Percentiles rank a stretch among this genome's conserved stretches.
Evolutionary conservation across 2,329 filamentous ascomycete genomes (phyloP).

Genomic region (Aspergillus sp.): DNA sequence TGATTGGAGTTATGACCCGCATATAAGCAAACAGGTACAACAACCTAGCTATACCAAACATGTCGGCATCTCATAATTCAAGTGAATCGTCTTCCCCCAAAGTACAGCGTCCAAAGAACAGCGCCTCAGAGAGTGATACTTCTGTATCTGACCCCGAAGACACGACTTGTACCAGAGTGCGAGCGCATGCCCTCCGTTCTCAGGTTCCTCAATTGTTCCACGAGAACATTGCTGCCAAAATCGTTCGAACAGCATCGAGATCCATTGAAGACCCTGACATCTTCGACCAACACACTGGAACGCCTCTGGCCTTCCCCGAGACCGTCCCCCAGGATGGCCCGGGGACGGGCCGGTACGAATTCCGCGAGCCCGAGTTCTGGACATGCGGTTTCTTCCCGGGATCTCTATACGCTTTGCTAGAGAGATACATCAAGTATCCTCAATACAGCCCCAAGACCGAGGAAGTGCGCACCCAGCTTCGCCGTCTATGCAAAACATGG

Average conservation of each 20-base stretch:
- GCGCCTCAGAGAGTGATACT: conserved; percentile 2
- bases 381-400: conserved; percentile 25
- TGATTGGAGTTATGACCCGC: background rate
- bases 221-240: conserved; percentile 16
- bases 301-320: conserved; percentile 5
- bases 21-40: no score
- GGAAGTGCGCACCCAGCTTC: conserved; percentile 8
- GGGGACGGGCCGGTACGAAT: conserved; percentile 11
- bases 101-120: background rate
- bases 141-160: conserved; percentile 5
- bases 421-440: conserved; percentile 12
- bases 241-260: conserved; percentile 9
- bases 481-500: conserved; percentile 13
- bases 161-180: background rate
- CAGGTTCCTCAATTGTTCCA: conserved; percentile 9
- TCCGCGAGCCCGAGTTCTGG: conserved; percentile 20
- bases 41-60: background rate
- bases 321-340: conserved; percentile 13
- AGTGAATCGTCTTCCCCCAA: conserved; percentile 3
- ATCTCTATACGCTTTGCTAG: conserved; percentile 14
- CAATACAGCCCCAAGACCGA: background rate
- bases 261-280: background rate
- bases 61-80: conserved; percentile 1
- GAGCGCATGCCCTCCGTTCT: background rate
- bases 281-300: background rate